These are phyloP conservation scores for Colletotrichum cereale DNA, from an alignment of 2,329 filamentous ascomycete species.

Conservation along the genomic window DNA sequence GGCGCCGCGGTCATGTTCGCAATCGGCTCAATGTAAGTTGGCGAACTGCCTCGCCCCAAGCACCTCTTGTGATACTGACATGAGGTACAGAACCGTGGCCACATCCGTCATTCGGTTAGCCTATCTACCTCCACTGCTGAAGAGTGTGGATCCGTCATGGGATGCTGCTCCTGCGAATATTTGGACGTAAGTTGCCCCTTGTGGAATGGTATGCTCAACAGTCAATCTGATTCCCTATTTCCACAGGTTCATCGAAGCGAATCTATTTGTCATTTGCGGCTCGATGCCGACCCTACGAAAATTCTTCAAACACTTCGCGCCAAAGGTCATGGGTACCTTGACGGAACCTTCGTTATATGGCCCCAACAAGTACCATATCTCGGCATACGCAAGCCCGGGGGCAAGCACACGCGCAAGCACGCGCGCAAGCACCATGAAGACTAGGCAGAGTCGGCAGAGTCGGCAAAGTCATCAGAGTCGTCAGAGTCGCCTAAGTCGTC, in stretches of 20 bases:
- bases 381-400: background rate
- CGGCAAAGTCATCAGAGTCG: background rate
- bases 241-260: conserved; percentile 52
- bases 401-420: background rate
- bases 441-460: background rate
- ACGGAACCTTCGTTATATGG: background rate
- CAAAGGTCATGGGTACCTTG: conserved; percentile 46
- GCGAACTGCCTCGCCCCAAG: too few species aligned
- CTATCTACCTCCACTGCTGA: conserved; percentile 22
- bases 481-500: background rate
- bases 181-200: conserved; percentile 19
- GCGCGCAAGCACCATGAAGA: background rate
- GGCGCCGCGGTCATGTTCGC: conserved; percentile 58
- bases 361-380: background rate
- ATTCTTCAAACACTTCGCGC: conserved; percentile 54
- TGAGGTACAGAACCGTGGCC: conserved; percentile 16
- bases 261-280: conserved; percentile 56
- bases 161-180: conserved; percentile 37
- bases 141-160: conserved; percentile 31
- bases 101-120: conserved; percentile 33
- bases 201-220: accelerated
- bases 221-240: background rate
- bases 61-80: background rate
- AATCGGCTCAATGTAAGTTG: conserved; percentile 51
- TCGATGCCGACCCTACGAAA: conserved; percentile 55